Base-by-base conservation (phyloP, 1,284 basidiomycete genomes). In the Apiotrichum mycotoxinovorans region DNA sequence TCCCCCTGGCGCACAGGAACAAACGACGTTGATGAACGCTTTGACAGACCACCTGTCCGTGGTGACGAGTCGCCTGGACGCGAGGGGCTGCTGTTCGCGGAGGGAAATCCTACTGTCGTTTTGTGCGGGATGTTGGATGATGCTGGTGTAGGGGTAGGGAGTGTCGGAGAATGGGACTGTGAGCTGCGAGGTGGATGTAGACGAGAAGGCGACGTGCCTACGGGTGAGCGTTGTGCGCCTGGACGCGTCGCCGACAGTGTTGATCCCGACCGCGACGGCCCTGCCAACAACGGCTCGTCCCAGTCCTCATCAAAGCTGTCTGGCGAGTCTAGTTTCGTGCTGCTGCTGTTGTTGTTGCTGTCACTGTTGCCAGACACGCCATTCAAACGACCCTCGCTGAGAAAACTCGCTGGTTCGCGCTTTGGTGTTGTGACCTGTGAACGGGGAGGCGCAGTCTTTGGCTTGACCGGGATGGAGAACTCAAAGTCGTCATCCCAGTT, bases 401-500 rank as follows among this genome's bases (percentile, higher is more conserved):
- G 20, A 2, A 51, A 42, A 12, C 41, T 34, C 4, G 18, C 18
- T 1, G 17, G 23, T 3, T 51, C 47, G 34, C 51, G 55, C 20
- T 57, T 57, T 3, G 51, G 46, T 35, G 54, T 55, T n/a, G 34
- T 15, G 20, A 41, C 38, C 22, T 38, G 50, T 10, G 40, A 22
- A n/a, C 22, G 34, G 20, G 3, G 25, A 9, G 20, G 4, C 35
- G 33, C 37, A 10, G 25, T n/a, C 43, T 56, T 53, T 30, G 51
- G 30, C 45, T 56, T 49, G 22, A 27, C 17, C 9, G 60, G 49
- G 30, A 58, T n/a, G 27, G 57, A 47, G 42, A 76, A 77, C 55
- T 74, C 71, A 56, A 77, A 77, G 52, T 77, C 75, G 54, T 77
- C 74, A 54, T 77, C 75, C 75, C 75, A 77, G 56, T 75, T 75